Conservation (phyloP, 257 asterid genomes). For the Paraleonurus japonicus region DNA sequence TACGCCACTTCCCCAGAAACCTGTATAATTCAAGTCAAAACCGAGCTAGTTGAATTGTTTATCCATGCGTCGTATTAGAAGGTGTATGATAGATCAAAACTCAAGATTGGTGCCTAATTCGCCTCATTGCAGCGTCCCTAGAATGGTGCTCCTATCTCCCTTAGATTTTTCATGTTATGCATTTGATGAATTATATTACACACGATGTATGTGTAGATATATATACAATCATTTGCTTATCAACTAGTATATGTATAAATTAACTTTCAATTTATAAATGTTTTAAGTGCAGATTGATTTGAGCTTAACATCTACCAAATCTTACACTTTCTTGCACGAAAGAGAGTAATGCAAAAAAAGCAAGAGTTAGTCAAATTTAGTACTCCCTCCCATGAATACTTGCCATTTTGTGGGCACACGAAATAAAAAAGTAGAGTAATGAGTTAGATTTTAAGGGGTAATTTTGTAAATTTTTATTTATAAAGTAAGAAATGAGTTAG, state of each 20-base stretch:
- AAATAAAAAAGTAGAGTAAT: too few species aligned
- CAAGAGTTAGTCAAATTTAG: too few species aligned
- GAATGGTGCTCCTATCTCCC: not conserved
- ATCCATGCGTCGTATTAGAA: too few species aligned
- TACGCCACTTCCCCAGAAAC: not conserved
- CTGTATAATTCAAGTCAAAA: not conserved
- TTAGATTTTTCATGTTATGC: not conserved
- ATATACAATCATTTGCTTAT: not conserved
- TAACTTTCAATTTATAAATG: not conserved
- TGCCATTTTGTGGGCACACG: too few species aligned
- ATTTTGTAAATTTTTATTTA: too few species aligned
- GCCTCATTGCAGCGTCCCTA: too few species aligned
- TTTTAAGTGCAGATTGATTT: not conserved
- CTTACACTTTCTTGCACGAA: not conserved
- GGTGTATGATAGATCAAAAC: not conserved
- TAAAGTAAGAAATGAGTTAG: too few species aligned
- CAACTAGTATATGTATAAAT: too few species aligned
- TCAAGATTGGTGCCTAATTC: not conserved
- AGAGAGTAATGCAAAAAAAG: not conserved
- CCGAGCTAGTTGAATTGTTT: not conserved
- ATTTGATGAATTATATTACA: not conserved
- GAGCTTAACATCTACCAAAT: not conserved
- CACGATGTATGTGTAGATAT: not conserved
- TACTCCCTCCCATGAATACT: too few species aligned
- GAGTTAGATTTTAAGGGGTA: too few species aligned